Evolutionary conservation across 768 basidiomycete species (phyloP).

Genomic region (Cystobasidium ongulense): DNA sequence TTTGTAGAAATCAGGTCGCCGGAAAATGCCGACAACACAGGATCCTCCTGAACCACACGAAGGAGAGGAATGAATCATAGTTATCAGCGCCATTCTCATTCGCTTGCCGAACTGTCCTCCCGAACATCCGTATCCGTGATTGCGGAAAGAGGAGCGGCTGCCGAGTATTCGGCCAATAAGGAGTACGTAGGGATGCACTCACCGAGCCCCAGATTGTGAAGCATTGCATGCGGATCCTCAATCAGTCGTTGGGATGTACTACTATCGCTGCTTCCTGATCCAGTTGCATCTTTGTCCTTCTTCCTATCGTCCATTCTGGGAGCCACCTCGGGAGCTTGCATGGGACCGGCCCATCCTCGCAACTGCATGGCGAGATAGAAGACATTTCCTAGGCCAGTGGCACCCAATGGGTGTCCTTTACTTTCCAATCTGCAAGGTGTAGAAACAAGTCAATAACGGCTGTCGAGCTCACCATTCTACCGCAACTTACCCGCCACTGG

Average conservation of each 20-base stretch:
- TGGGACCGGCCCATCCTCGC: conserved; percentile 33
- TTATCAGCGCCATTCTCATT: conserved; percentile 56
- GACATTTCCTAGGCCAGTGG: conserved; percentile 37
- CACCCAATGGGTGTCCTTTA: conserved; percentile 63
- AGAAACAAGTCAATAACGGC: conserved; percentile 75
- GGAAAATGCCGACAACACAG: conserved; percentile 26
- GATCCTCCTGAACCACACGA: not conserved
- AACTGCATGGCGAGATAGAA: conserved; percentile 34
- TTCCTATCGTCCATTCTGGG: too few relatives aligned
- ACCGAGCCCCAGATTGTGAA: conserved; percentile 76
- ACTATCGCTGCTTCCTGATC: not conserved
- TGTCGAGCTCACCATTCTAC: conserved; percentile 53
- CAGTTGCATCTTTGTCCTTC: not conserved
- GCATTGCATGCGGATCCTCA: conserved; percentile 54
- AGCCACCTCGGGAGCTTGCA: conserved; percentile 36
- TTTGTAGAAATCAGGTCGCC: conserved; percentile 42
- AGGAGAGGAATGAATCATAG: conserved; percentile 45
- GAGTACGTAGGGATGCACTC: conserved; percentile 44
- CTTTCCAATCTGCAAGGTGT: conserved; percentile 78
- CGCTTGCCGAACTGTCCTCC: not conserved
- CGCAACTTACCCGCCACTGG: conserved; percentile 64
- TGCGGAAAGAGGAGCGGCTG: too few relatives aligned
- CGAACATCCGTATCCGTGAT: too few relatives aligned
- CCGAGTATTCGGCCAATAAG: too few relatives aligned
- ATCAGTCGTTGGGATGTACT: conserved; percentile 27